Percentiles rank a stretch among this genome's conserved stretches.
These are phyloP conservation scores for Lenwebbia sp. DNA, from an alignment of 345 rosid species.

Conservation along the genomic window DNA sequence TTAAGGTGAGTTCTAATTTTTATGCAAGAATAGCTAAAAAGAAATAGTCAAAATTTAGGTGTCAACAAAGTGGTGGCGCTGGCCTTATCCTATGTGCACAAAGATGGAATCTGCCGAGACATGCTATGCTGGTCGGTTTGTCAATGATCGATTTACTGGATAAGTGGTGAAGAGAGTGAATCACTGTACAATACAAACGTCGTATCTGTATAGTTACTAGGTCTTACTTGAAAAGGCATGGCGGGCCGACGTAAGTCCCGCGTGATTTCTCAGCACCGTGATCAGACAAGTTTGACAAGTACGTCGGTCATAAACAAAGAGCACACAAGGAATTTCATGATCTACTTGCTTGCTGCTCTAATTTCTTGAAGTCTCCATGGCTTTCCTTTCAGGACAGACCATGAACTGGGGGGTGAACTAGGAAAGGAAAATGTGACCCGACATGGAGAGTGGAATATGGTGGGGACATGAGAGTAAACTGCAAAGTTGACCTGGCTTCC, in stretches of 20 bases:
- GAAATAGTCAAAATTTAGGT: too few species aligned
- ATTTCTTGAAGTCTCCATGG: not conserved
- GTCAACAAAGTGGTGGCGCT: not conserved
- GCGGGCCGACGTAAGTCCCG: not conserved
- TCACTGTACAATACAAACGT: not conserved
- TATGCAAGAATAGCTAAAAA: too few species aligned
- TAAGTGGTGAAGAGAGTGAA: not conserved
- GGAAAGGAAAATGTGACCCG: not conserved
- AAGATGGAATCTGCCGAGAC: not conserved
- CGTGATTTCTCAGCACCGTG: not conserved
- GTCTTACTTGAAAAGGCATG: not conserved
- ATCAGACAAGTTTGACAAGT: not conserved
- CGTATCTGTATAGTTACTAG: not conserved
- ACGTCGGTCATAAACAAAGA: not conserved
- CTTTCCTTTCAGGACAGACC: not conserved
- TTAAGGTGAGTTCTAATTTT: too few species aligned
- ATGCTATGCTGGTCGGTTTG: not conserved
- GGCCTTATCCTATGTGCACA: not conserved
- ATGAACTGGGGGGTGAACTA: not conserved
- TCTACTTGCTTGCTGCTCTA: not conserved
- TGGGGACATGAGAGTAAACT: conserved; percentile 2
- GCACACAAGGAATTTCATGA: not conserved
- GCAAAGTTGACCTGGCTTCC: not conserved
- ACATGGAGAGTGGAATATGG: not conserved
- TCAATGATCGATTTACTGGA: not conserved